Conservation (phyloP, 495 filamentous ascomycete genomes). For the Halenospora varia region DNA sequence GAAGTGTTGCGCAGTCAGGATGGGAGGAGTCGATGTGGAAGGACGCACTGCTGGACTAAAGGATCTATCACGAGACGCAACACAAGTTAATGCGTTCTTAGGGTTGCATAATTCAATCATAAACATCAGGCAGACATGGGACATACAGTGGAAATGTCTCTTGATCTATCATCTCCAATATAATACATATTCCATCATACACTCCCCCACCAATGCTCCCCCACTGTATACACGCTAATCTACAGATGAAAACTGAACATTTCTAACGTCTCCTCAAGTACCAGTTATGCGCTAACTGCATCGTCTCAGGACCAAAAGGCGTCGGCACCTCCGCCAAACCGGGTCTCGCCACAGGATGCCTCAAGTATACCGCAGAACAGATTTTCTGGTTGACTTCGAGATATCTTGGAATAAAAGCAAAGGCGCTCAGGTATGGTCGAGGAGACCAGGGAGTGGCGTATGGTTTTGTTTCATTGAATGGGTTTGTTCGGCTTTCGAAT, state of each 20-base stretch:
- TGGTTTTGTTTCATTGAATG: constrained; percentile 70
- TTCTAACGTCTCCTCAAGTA: constrained; percentile 71
- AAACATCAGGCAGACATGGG: too few relatives aligned
- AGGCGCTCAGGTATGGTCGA: constrained; percentile 81
- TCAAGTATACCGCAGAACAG: constrained; percentile 90
- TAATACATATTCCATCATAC: constrained; percentile 24
- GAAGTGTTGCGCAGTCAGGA: too few relatives aligned
- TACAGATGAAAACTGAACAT: neutral
- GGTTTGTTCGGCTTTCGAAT: constrained; percentile 61
- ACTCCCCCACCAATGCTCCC: neutral
- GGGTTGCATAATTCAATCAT: too few relatives aligned
- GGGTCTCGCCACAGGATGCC: constrained; percentile 89
- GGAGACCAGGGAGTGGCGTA: constrained; percentile 91
- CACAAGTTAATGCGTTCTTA: too few relatives aligned
- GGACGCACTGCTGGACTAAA: too few relatives aligned
- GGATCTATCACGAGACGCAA: too few relatives aligned
- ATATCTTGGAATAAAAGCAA: constrained; percentile 92
- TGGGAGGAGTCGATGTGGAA: too few relatives aligned
- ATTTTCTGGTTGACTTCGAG: constrained; percentile 96
- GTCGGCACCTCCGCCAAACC: constrained; percentile 88
- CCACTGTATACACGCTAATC: constrained; percentile 12
- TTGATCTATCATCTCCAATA: constrained; percentile 15
- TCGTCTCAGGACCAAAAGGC: constrained; percentile 61
- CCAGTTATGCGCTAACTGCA: constrained; percentile 86
- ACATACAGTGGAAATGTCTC: constrained; percentile 4